Percentiles rank a stretch among this genome's conserved stretches.
Evolutionary conservation across 2,329 filamentous ascomycete genomes (phyloP).

Genomic region (Xylariaceae sp.): DNA sequence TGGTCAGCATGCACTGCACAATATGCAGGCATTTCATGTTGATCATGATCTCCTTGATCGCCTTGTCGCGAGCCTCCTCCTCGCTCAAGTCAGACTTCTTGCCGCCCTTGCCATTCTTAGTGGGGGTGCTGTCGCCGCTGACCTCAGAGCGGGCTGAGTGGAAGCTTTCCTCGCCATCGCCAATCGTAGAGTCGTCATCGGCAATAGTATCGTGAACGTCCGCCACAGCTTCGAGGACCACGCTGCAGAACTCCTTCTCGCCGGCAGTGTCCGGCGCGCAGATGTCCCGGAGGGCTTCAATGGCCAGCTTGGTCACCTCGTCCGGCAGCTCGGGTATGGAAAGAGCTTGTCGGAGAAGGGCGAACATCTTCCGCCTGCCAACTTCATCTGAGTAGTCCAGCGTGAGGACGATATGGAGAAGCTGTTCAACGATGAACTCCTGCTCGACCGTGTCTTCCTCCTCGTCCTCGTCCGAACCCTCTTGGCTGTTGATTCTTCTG

Average conservation of each 20-base stretch:
- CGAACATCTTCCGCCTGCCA: conserved; percentile 91
- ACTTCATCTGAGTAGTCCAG: conserved; percentile 98
- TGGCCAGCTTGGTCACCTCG: conserved; percentile 79
- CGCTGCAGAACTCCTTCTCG: conserved; percentile 74
- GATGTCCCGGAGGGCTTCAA: conserved; percentile 74
- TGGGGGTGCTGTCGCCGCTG: conserved; percentile 55
- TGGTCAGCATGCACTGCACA: conserved; percentile 93
- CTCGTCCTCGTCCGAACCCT: conserved; percentile 49
- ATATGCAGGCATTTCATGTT: conserved; percentile 99
- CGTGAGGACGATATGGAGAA: conserved; percentile 84
- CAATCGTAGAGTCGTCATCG: conserved; percentile 55
- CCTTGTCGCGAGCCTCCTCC: conserved; percentile 63
- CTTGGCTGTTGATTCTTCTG: conserved; percentile 45
- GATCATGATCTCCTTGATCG: conserved; percentile 84
- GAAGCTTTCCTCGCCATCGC: conserved; percentile 70
- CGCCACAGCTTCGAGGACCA: conserved; percentile 87
- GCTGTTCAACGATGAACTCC: conserved; percentile 92
- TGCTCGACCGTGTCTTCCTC: conserved; percentile 78
- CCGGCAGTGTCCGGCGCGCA: conserved; percentile 68
- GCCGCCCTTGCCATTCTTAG: conserved; percentile 35
- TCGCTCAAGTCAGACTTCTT: conserved; percentile 43
- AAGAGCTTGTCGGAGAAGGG: conserved; percentile 75
- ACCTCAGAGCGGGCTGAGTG: conserved; percentile 87
- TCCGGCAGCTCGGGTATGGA: conserved; percentile 84
- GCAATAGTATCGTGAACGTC: conserved; percentile 94